Conservation (phyloP, 352 stramenopile genomes). For the Pythium brachiatum region DNA sequence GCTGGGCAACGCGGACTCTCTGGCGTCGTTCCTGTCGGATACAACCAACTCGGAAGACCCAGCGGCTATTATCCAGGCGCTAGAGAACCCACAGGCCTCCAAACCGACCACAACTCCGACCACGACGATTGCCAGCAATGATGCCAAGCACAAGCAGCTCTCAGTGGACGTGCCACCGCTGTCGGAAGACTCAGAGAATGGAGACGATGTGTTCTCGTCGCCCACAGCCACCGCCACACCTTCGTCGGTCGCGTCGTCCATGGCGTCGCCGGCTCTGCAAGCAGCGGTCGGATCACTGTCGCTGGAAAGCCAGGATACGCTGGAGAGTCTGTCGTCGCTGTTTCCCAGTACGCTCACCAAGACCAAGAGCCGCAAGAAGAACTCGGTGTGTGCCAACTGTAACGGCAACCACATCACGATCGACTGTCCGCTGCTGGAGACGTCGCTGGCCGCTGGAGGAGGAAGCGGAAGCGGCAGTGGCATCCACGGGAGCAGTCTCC, state of each 20-base stretch:
- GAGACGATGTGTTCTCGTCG: background rate
- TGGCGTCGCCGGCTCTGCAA: conserved; percentile 14
- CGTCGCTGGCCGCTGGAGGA: conserved; percentile 22
- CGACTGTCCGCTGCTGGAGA: conserved; percentile 69
- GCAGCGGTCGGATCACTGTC: background rate
- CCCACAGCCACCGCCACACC: conserved; percentile 16
- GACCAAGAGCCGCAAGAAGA: conserved; percentile 62
- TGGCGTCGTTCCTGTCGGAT: conserved; percentile 44
- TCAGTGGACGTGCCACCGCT: conserved; percentile 14
- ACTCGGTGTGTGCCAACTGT: conserved; percentile 72
- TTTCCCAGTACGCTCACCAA: conserved; percentile 37
- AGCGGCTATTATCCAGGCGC: background rate
- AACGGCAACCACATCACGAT: conserved; percentile 83
- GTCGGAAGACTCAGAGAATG: background rate
- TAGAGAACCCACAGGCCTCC: background rate
- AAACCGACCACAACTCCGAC: background rate
- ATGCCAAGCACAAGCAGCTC: conserved; percentile 11
- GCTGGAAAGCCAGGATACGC: conserved; percentile 15
- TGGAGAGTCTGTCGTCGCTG: conserved; percentile 24
- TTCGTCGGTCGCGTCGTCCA: conserved; percentile 15
- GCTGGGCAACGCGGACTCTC: conserved; percentile 34
- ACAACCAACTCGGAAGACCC: conserved; percentile 9
- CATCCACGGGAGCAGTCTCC: background rate
- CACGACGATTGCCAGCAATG: background rate
- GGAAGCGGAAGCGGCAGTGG: background rate